These are phyloP conservation scores for Aspergillus bombycis DNA, from an alignment of 2,329 filamentous ascomycete genomes.

Conservation along the genomic window DNA sequence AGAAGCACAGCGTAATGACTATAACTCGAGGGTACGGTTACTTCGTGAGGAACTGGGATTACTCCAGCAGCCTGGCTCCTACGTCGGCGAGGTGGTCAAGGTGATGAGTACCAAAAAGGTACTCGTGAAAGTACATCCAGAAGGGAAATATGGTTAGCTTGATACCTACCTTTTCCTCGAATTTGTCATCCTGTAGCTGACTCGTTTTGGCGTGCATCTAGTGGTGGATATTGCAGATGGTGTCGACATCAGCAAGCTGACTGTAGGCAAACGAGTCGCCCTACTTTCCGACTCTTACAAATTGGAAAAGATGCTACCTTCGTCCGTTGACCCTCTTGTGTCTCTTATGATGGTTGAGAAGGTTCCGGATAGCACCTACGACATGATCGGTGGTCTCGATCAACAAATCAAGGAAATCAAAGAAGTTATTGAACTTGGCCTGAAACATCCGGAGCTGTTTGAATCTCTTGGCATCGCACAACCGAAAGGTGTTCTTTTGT, in stretches of 20 bases:
- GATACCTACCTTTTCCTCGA: conserved; percentile 36
- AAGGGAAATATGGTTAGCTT: conserved; percentile 91
- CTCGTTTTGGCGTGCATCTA: conserved; percentile 41
- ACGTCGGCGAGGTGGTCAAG: conserved; percentile 99
- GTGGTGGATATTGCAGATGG: conserved; percentile 94
- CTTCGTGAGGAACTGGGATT: conserved; percentile 93
- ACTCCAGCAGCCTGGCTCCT: conserved; percentile 94
- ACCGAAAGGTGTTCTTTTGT: conserved; percentile 94
- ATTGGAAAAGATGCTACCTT: conserved; percentile 96
- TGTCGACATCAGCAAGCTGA: conserved; percentile 94
- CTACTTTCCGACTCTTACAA: conserved; percentile 97
- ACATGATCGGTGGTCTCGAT: conserved; percentile 99
- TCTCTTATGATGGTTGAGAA: conserved; percentile 99
- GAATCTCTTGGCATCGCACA: conserved; percentile 99
- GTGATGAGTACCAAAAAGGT: conserved; percentile 99
- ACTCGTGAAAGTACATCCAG: conserved; percentile 96
- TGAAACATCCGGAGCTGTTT: conserved; percentile 98
- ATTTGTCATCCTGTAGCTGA: conserved; percentile 10
- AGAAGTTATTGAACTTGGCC: conserved; percentile 96
- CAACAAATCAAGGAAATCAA: conserved; percentile 99
- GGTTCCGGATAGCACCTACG: conserved; percentile 98
- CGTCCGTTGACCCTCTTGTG: conserved; percentile 95
- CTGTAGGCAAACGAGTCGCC: conserved; percentile 94
- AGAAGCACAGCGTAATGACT: conserved; percentile 98
- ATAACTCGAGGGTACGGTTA: conserved; percentile 95